phyloP scores from a whole-genome alignment of 164 flowering plant species.

The Tetracentron sinense region DNA sequence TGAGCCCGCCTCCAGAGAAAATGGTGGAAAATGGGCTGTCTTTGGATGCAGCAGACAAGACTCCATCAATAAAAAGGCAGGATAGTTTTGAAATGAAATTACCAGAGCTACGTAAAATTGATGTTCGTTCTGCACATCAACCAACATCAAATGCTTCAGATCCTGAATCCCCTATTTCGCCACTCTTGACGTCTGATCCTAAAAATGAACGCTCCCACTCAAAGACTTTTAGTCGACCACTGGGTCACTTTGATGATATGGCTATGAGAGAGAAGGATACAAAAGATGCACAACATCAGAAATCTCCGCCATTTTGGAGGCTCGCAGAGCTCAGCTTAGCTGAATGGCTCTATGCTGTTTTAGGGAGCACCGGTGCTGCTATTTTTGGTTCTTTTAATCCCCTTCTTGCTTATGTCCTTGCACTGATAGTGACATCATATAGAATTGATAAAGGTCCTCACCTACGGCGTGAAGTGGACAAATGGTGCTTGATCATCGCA shows the following conservation, averaged over 20 bases:
- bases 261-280: constrained; percentile 34
- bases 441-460: constrained; percentile 37
- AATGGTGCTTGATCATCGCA: constrained; percentile 87
- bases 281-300: constrained; percentile 38
- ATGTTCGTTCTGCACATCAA: constrained; percentile 56
- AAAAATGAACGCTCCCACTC: constrained; percentile 95
- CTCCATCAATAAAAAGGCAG: constrained; percentile 73
- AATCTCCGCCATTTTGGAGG: constrained; percentile 86
- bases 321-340: constrained; percentile 89
- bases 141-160: constrained; percentile 69
- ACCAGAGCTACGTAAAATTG: constrained; percentile 85
- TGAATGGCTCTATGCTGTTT: constrained; percentile 95
- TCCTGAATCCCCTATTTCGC: constrained; percentile 97
- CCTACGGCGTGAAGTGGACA: constrained; percentile 58
- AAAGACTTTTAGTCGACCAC: constrained; percentile 88
- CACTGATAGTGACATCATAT: constrained; percentile 66
- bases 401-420: constrained; percentile 86
- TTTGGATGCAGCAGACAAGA: constrained; percentile 55
- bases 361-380: constrained; percentile 95
- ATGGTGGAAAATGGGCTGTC: constrained; percentile 66
- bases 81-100: constrained; percentile 94
- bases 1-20: constrained; percentile 76
- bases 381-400: constrained; percentile 97
- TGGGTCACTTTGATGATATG: constrained; percentile 51
- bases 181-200: constrained; percentile 92